Evolutionary conservation across 805 yeast species (phyloP).

Genomic region (Candida dendrica): DNA sequence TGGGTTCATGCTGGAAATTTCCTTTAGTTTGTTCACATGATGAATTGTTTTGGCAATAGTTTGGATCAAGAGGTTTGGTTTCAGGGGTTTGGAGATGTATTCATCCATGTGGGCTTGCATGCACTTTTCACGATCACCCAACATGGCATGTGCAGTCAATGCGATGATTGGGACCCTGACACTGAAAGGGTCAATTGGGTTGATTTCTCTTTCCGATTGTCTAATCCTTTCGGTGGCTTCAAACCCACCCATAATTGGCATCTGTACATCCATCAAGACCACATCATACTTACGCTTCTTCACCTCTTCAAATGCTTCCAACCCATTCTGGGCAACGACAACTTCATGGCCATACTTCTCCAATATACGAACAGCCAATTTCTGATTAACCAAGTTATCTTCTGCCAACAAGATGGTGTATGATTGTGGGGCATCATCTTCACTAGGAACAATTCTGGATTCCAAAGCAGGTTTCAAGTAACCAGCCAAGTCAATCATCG

Average conservation of each 20-base stretch:
- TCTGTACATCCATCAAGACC: constrained; percentile 87
- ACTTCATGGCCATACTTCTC: constrained; percentile 84
- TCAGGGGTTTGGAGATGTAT: constrained; percentile 80
- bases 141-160: constrained; percentile 88
- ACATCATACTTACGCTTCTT: constrained; percentile 65
- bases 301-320: constrained; percentile 74
- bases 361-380: constrained; percentile 75
- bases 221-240: constrained; percentile 84
- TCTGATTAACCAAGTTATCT: constrained; percentile 82
- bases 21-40: constrained; percentile 55
- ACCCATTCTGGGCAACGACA: constrained; percentile 80
- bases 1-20: constrained; percentile 30
- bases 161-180: constrained; percentile 85
- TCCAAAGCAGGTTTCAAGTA: constrained; percentile 82
- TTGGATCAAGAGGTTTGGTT: constrained; percentile 75
- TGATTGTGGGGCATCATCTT: constrained; percentile 69
- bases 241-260: constrained; percentile 95
- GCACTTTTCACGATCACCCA: constrained; percentile 85
- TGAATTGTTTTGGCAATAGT: constrained; percentile 81
- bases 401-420: constrained; percentile 77
- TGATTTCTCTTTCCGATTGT: constrained; percentile 78
- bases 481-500: constrained; percentile 73
- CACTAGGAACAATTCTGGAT: constrained; percentile 71
- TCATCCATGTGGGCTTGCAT: constrained; percentile 90
- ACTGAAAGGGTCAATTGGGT: constrained; percentile 61